These are phyloP conservation scores for Globisporangium acanthophoron DNA, from an alignment of 352 stramenopile species.

Conservation along the genomic window DNA sequence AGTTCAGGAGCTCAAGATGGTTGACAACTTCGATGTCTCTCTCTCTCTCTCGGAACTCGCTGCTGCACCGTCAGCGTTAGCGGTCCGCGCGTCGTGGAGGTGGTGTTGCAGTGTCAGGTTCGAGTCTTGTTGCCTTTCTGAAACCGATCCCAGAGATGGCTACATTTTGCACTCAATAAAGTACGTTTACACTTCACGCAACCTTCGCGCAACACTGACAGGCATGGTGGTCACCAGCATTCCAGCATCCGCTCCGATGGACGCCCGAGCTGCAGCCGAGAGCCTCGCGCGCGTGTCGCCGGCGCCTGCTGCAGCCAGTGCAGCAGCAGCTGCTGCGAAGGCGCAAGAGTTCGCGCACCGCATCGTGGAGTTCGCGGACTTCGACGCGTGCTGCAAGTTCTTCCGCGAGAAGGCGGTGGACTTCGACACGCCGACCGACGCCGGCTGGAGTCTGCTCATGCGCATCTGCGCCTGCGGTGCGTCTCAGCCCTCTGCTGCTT, in stretches of 20 bases:
- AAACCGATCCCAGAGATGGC: slow-evolving; percentile 9
- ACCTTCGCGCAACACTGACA: neutral
- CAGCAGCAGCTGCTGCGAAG: slow-evolving; percentile 10
- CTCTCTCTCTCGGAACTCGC: neutral
- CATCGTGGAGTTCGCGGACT: slow-evolving; percentile 69
- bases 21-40: too few species aligned
- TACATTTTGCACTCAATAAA: slow-evolving; percentile 5
- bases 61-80: neutral
- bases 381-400: slow-evolving; percentile 46
- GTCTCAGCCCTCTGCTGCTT: neutral
- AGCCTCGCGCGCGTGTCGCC: neutral
- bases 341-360: slow-evolving; percentile 71
- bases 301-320: neutral
- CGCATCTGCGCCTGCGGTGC: slow-evolving; percentile 66
- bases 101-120: too few species aligned
- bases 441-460: slow-evolving; percentile 82
- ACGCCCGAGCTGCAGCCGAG: neutral
- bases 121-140: slow-evolving; percentile 3
- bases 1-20: neutral
- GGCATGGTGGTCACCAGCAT: neutral
- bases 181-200: neutral
- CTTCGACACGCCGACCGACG: slow-evolving; percentile 46
- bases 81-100: neutral
- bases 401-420: slow-evolving; percentile 55
- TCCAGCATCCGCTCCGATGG: neutral